Conservation (phyloP, 495 filamentous ascomycete genomes). For the Xylaria longipes region DNA sequence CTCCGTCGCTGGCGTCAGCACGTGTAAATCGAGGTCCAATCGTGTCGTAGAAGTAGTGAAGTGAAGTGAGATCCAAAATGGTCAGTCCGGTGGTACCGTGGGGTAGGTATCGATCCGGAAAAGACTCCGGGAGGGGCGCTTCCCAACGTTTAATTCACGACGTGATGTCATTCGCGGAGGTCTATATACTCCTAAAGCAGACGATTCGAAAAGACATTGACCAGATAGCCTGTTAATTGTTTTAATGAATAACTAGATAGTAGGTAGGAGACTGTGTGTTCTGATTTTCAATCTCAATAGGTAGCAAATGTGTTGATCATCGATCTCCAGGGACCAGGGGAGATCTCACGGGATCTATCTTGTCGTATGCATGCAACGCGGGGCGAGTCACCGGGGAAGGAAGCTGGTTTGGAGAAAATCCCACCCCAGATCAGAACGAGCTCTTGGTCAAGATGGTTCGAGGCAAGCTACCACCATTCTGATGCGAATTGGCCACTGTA, state of each 20-base stretch:
- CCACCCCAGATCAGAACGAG: background rate
- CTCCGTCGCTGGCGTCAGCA: background rate
- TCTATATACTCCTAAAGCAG: background rate
- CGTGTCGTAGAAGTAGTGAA: background rate
- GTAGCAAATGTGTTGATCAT: background rate
- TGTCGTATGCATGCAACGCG: slow-evolving; percentile 10
- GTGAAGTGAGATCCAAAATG: background rate
- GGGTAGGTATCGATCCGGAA: background rate
- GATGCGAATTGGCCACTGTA: background rate
- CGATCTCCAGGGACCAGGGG: background rate
- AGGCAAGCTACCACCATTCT: background rate
- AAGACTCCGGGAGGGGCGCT: background rate
- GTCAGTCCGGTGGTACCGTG: slow-evolving; percentile 12
- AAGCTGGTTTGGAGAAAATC: slow-evolving; percentile 6
- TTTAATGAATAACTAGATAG: background rate
- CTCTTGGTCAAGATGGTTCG: background rate
- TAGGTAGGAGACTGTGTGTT: background rate
- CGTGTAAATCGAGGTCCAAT: slow-evolving; percentile 4
- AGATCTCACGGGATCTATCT: slow-evolving; percentile 5
- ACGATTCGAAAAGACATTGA: background rate
- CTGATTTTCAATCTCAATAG: background rate
- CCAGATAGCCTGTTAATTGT: background rate
- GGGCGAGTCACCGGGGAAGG: background rate
- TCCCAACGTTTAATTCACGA: background rate
- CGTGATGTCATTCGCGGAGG: background rate